A percentile compares a stretch with the other conserved stretches of the same genome.
Evolutionary conservation across 495 filamentous ascomycete species (phyloP).

Genomic region (Xylaria castorea): DNA sequence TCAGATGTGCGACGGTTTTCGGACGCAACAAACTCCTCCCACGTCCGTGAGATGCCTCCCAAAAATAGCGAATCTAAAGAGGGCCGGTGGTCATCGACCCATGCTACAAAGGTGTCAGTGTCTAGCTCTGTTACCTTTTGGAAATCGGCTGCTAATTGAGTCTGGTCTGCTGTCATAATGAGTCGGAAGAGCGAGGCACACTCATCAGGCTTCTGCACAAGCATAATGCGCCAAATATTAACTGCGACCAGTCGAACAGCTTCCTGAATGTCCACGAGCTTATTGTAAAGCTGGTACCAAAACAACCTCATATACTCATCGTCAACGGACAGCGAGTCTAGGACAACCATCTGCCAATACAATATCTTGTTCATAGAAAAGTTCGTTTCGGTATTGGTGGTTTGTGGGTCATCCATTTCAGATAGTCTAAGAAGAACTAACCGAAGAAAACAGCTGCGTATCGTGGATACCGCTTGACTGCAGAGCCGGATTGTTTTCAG

Average conservation of each 20-base stretch:
- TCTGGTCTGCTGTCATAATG: conserved; percentile 70
- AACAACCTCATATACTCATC: conserved; percentile 79
- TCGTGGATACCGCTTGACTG: conserved; percentile 74
- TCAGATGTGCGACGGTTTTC: conserved; percentile 82
- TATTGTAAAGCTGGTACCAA: conserved; percentile 89
- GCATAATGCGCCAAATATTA: conserved; percentile 84
- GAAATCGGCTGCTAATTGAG: conserved; percentile 77
- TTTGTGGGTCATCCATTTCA: conserved; percentile 72
- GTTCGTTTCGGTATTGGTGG: conserved; percentile 63
- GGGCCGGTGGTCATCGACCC: conserved; percentile 84
- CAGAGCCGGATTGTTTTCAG: conserved; percentile 90
- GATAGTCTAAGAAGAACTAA: conserved; percentile 81
- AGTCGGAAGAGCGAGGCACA: conserved; percentile 73
- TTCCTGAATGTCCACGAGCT: conserved; percentile 69
- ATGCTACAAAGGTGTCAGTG: conserved; percentile 81
- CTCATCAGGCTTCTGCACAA: conserved; percentile 93
- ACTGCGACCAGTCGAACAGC: conserved; percentile 78
- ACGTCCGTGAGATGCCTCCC: conserved; percentile 74
- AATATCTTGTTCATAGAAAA: conserved; percentile 79
- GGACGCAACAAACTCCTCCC: conserved; percentile 81
- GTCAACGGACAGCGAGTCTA: conserved; percentile 77
- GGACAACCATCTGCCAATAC: conserved; percentile 93
- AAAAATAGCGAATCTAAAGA: conserved; percentile 84
- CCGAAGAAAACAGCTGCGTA: conserved; percentile 76
- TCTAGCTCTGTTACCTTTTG: conserved; percentile 85